These are phyloP conservation scores for Phytophthora constricta DNA, from an alignment of 352 stramenopile genomes.

Conservation along the genomic window DNA sequence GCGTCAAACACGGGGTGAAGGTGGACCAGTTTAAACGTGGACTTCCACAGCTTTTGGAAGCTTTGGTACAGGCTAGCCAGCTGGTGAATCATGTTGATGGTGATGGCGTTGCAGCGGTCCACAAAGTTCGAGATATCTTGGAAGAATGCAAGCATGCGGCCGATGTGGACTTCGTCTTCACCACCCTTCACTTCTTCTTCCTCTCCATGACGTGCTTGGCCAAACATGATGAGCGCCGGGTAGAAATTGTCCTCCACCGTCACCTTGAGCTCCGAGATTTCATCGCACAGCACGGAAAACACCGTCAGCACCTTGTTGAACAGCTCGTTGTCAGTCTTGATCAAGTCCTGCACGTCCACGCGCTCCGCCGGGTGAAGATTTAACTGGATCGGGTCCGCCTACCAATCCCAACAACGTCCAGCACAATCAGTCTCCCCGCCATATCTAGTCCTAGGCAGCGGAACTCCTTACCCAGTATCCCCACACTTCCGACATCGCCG, in stretches of 20 bases:
- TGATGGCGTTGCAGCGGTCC: slow-evolving; percentile 88
- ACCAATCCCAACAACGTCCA: background rate
- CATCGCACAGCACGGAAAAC: slow-evolving; percentile 90
- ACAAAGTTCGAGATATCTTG: slow-evolving; percentile 93
- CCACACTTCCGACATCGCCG: slow-evolving; percentile 90
- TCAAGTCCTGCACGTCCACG: slow-evolving; percentile 88
- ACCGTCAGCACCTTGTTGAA: slow-evolving; percentile 92
- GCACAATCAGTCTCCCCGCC: slow-evolving; percentile 4
- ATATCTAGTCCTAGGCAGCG: slow-evolving; percentile 4
- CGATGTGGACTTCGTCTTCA: slow-evolving; percentile 86
- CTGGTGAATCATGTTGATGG: slow-evolving; percentile 92
- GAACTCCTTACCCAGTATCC: slow-evolving; percentile 91
- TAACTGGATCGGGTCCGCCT: slow-evolving; percentile 86
- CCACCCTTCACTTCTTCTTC: slow-evolving; percentile 74
- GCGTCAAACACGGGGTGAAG: slow-evolving; percentile 83
- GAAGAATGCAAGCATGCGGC: slow-evolving; percentile 89
- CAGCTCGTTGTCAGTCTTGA: slow-evolving; percentile 90
- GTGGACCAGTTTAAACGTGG: slow-evolving; percentile 88
- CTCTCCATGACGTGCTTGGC: slow-evolving; percentile 73
- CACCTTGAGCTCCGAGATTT: slow-evolving; percentile 91
- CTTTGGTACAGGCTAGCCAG: slow-evolving; percentile 88
- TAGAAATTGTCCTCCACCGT: slow-evolving; percentile 92
- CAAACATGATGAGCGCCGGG: slow-evolving; percentile 90
- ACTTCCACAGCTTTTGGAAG: slow-evolving; percentile 90
- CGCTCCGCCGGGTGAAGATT: slow-evolving; percentile 85